These are phyloP conservation scores for Pseudogymnoascus sp. DNA, from an alignment of 2,329 filamentous ascomycete genomes.

Conservation along the genomic window DNA sequence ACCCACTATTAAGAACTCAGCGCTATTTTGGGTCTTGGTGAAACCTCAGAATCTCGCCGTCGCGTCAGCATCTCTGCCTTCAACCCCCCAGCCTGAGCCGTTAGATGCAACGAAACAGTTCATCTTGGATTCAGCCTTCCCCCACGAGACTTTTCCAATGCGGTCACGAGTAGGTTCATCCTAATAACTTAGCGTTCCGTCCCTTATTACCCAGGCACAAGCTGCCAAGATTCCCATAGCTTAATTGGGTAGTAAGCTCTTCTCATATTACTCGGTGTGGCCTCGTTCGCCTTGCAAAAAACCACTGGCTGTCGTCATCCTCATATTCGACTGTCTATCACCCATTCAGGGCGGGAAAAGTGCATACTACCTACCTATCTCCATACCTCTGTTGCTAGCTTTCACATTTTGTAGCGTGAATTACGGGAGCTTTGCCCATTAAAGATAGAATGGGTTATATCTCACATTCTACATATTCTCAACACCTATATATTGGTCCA, in stretches of 20 bases:
- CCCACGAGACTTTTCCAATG: not conserved
- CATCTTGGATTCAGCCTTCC: not conserved
- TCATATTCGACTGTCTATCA: not conserved
- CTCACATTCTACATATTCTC: conserved; percentile 3
- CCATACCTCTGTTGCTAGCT: not conserved
- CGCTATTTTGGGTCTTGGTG: not conserved
- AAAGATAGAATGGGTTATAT: not conserved
- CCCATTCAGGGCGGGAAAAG: not conserved
- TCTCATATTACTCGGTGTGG: conserved; percentile 1
- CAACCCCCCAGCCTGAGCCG: not conserved
- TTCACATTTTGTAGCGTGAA: not conserved
- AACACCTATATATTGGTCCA: conserved; percentile 7
- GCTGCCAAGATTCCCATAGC: not conserved
- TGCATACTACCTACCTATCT: not conserved
- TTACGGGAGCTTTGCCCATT: not conserved
- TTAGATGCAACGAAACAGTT: not conserved
- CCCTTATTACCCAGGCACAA: not conserved
- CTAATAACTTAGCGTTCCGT: not conserved
- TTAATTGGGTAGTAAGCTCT: conserved; percentile 5
- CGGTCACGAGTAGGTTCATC: not conserved
- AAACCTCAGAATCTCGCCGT: not conserved
- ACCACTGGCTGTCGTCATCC: not conserved
- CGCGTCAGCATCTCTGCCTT: conserved; percentile 1
- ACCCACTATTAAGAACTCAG: not conserved
- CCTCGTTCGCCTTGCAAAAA: not conserved